phyloP scores from a whole-genome alignment of 176 grass and related monocot genomes.

The Eleusine indica region DNA sequence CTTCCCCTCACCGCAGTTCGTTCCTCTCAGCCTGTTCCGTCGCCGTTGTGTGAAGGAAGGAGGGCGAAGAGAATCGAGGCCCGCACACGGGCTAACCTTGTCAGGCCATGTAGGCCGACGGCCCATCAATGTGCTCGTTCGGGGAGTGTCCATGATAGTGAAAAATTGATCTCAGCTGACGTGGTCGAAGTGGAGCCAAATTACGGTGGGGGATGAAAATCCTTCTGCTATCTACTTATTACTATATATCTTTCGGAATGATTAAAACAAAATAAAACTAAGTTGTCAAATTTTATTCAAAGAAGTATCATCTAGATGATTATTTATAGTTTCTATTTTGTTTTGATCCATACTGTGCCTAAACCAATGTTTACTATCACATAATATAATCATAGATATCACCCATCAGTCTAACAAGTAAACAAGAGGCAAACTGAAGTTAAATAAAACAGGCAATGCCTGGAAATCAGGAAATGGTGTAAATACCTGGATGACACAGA shows the following conservation, averaged over 20 bases:
- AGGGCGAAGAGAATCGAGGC: too few species aligned
- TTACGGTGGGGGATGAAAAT: too few species aligned
- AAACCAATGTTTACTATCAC: slow-evolving; percentile 25
- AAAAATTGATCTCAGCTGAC: too few species aligned
- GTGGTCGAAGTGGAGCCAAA: too few species aligned
- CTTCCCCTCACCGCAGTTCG: too few species aligned
- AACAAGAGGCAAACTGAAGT: slow-evolving; percentile 32
- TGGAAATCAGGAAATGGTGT: slow-evolving; percentile 25
- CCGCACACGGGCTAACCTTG: too few species aligned
- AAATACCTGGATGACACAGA: slow-evolving; percentile 91
- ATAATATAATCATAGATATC: slow-evolving; percentile 17
- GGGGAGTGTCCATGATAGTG: too few species aligned
- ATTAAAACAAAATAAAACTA: slow-evolving; percentile 16
- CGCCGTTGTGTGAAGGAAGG: too few species aligned
- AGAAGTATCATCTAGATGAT: slow-evolving; percentile 6
- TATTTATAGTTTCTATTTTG: background rate
- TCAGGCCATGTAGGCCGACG: too few species aligned
- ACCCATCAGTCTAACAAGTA: slow-evolving; percentile 13
- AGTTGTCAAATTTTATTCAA: slow-evolving; percentile 12
- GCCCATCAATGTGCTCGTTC: too few species aligned
- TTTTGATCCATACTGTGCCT: slow-evolving; percentile 12
- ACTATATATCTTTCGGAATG: background rate
- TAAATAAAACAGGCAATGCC: slow-evolving; percentile 24
- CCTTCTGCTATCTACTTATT: too few species aligned
- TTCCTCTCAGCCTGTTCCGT: too few species aligned